Base-by-base conservation (phyloP, 2,329 filamentous ascomycete genomes). In the Davidsoniella eucalypti region DNA sequence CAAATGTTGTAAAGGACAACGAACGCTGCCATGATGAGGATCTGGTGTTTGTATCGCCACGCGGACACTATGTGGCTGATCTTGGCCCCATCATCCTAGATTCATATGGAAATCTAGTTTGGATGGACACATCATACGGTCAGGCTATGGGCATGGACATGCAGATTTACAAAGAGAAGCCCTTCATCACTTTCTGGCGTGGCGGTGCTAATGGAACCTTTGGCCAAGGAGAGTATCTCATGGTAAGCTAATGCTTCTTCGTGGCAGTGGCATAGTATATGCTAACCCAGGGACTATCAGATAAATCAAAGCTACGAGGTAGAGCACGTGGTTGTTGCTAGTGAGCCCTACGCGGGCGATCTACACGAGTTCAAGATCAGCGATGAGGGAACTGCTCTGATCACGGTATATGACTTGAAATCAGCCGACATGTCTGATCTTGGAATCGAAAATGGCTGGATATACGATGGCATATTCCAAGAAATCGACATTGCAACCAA, bases 401-500 rank as follows among this genome's bases (percentile, higher is more conserved):
- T 69, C 52, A 56, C 61, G 39, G 61, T 67, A 50, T 67, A 66
- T 52, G 58, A 63, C n/a, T 54, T 55, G 33, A 57, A 52, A 10
- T 46, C 54, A 16, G 57, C 52, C n/a, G 56, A 63, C 48, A 54
- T 61, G 39, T 54, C 54, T 8, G 50, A 56, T 1, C 58, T 54
- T 8, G 59, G 58, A 1, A 58, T 58, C 26, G 18, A 52, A 37
- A 44, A 55, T 29, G 58, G 55, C 8, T 58, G 58, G 60, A 59
- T 65, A 44, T 57, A 61, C 48, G 63, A 65, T 53, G 61, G 60
- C 54, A 56, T 63, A 12, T 64, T 66, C 43, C 63, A 65, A 52
- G 71, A 75, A 58, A 62, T 75, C 29, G 67, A 75, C 54, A 63
- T 75, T n/a, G 65, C 65, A 8, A 72, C 68, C 2, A 67, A 69